These are phyloP conservation scores for Yarrowia sp. DNA, from an alignment of 805 yeast species.

Conservation along the genomic window DNA sequence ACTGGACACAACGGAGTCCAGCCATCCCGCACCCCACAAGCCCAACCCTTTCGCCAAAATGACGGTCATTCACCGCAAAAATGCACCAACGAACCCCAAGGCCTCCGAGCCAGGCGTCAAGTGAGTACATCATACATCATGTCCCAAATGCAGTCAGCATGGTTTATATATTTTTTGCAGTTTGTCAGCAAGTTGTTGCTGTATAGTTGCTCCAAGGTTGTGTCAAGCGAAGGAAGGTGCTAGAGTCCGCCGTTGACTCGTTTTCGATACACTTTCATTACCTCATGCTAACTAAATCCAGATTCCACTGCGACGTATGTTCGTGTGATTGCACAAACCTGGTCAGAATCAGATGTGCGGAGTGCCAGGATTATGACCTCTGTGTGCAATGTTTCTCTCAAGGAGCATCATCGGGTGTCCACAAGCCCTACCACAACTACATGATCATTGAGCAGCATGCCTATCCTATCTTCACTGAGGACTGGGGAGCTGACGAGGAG, in stretches of 20 bases:
- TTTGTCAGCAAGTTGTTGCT: conserved; percentile 23
- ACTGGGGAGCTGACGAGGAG: conserved; percentile 99
- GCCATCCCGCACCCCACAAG: neutral
- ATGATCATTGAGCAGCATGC: conserved; percentile 92
- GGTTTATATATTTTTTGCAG: conserved; percentile 32
- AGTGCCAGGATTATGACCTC: conserved; percentile 91
- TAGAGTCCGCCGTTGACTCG: conserved; percentile 20
- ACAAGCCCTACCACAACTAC: conserved; percentile 94
- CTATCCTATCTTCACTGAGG: conserved; percentile 85
- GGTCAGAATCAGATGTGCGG: conserved; percentile 89
- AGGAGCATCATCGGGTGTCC: conserved; percentile 81
- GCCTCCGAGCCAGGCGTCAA: conserved; percentile 52
- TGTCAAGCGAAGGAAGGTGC: conserved; percentile 18
- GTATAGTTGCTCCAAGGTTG: conserved; percentile 31
- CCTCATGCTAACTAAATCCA: conserved; percentile 39
- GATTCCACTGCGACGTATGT: conserved; percentile 81
- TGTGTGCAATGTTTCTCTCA: conserved; percentile 96
- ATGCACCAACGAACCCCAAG: conserved; percentile 48
- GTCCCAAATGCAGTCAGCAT: conserved; percentile 37
- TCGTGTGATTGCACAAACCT: conserved; percentile 94
- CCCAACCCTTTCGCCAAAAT: conserved; percentile 40
- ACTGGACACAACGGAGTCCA: conserved; percentile 12
- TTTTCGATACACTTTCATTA: conserved; percentile 14
- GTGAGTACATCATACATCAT: conserved; percentile 44
- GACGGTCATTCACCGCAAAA: conserved; percentile 53